phyloP scores from a whole-genome alignment of 1,284 basidiomycete genomes.

The Wolfiporia cocos region DNA sequence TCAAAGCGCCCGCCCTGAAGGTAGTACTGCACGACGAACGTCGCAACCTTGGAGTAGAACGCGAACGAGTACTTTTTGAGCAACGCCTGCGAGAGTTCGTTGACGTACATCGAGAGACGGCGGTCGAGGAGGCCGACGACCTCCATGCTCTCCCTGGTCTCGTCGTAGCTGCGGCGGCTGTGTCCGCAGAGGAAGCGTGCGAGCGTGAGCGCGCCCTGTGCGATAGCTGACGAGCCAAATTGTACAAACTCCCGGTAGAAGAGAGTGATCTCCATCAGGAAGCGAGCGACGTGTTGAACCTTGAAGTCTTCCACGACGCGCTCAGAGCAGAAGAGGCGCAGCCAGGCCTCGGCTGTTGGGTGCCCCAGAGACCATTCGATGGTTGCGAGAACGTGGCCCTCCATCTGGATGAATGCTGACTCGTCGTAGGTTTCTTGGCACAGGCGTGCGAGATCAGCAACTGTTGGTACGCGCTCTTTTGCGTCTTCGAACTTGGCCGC shows the following conservation, averaged over 20 bases:
- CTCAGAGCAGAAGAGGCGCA: slow-evolving; percentile 74
- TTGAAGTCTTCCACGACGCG: slow-evolving; percentile 76
- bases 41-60: slow-evolving; percentile 93
- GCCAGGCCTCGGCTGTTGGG: slow-evolving; percentile 96
- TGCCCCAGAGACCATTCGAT: slow-evolving; percentile 98
- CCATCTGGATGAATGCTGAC: slow-evolving; percentile 95
- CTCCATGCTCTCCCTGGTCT: slow-evolving; percentile 70
- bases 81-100: slow-evolving; percentile 88
- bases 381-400: slow-evolving; percentile 93
- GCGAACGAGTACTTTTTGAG: slow-evolving; percentile 97
- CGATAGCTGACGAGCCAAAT: slow-evolving; percentile 81
- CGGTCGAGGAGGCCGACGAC: slow-evolving; percentile 84
- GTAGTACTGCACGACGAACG: slow-evolving; percentile 89
- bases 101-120: slow-evolving; percentile 79
- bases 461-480: slow-evolving; percentile 95
- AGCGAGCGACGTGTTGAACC: slow-evolving; percentile 92
- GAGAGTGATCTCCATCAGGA: slow-evolving; percentile 97
- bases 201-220: slow-evolving; percentile 82
- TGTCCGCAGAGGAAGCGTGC: slow-evolving; percentile 85
- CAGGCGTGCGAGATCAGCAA: slow-evolving; percentile 90
- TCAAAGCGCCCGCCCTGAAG: slow-evolving; percentile 69
- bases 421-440: slow-evolving; percentile 96
- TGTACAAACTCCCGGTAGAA: slow-evolving; percentile 96
- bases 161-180: slow-evolving; percentile 70
- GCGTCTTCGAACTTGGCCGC: slow-evolving; percentile 99